phyloP scores from a whole-genome alignment of 2,329 filamentous ascomycete genomes.

The Colletotrichum cordylinicola region DNA sequence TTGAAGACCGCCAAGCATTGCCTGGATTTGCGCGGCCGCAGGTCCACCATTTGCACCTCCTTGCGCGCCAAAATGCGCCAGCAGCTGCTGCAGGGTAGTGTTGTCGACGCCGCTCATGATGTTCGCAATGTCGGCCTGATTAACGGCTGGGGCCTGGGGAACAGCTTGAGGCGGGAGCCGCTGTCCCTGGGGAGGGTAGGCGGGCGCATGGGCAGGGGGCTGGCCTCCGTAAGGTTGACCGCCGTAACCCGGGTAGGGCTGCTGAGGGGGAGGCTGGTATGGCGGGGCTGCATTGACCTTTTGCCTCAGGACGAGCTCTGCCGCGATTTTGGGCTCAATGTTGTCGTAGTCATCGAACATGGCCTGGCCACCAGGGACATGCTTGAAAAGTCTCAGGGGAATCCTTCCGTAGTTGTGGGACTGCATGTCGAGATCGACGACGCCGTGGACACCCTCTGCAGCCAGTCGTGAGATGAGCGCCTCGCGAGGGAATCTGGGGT shows the following conservation, averaged over 20 bases:
- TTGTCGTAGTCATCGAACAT: slow-evolving; percentile 88
- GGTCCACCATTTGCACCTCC: slow-evolving; percentile 26
- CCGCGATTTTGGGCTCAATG: slow-evolving; percentile 78
- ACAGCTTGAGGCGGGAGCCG: slow-evolving; percentile 24
- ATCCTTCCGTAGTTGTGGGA: slow-evolving; percentile 77
- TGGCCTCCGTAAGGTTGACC: slow-evolving; percentile 34
- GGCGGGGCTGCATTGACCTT: slow-evolving; percentile 50
- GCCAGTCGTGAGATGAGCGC: slow-evolving; percentile 86
- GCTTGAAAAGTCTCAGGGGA: slow-evolving; percentile 84
- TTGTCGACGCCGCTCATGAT: slow-evolving; percentile 74
- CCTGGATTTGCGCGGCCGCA: slow-evolving; percentile 44
- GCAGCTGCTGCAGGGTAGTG: slow-evolving; percentile 71
- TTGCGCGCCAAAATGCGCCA: slow-evolving; percentile 51
- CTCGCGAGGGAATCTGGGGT: slow-evolving; percentile 70
- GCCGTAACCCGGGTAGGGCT: slow-evolving; percentile 28
- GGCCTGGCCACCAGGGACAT: slow-evolving; percentile 74
- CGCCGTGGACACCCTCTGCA: slow-evolving; percentile 85
- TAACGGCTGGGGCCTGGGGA: slow-evolving; percentile 29
- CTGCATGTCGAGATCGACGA: slow-evolving; percentile 75
- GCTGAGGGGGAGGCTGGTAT: slow-evolving; percentile 24
- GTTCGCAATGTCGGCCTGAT: slow-evolving; percentile 61
- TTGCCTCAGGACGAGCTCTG: slow-evolving; percentile 78
- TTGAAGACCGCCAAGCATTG: slow-evolving; percentile 45
- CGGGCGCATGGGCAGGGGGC: slow-evolving; percentile 18
- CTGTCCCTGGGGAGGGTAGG: neutral